These are phyloP conservation scores for Cutaneotrichosporon cavernicola DNA, from an alignment of 1,284 basidiomycete species.

Conservation along the genomic window DNA sequence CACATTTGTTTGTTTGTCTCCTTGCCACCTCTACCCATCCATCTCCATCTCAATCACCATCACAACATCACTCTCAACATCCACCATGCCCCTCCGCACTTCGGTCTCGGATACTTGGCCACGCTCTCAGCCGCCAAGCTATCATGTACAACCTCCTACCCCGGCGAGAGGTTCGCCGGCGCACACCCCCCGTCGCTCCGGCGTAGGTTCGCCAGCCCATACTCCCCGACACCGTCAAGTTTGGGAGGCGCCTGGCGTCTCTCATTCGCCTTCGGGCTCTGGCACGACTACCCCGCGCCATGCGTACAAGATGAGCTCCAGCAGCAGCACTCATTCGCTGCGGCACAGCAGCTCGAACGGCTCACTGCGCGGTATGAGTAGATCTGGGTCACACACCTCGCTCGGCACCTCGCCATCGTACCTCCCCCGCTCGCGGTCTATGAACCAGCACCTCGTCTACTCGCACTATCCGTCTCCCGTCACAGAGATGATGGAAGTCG, in stretches of 20 bases:
- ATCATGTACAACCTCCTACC: slow-evolving; percentile 5
- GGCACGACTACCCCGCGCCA: background rate
- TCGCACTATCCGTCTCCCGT: slow-evolving; percentile 1
- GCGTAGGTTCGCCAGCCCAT: background rate
- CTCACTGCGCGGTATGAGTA: background rate
- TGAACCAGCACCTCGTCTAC: background rate
- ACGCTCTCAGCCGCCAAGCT: background rate
- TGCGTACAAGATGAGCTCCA: background rate
- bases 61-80: background rate
- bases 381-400: background rate
- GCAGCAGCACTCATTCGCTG: background rate
- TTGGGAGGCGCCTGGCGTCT: background rate
- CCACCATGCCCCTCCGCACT: background rate
- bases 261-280: background rate
- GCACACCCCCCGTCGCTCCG: background rate
- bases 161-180: background rate
- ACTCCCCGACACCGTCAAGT: background rate
- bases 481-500: background rate
- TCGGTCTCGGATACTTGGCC: slow-evolving; percentile 6
- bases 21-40: slow-evolving; percentile 2
- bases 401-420: background rate
- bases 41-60: background rate
- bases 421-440: background rate
- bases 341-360: slow-evolving; percentile 9
- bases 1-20: slow-evolving; percentile 5